Evolutionary conservation across 2,329 filamentous ascomycete species (phyloP).

Genomic region (Coniochaeta ligniaria): DNA sequence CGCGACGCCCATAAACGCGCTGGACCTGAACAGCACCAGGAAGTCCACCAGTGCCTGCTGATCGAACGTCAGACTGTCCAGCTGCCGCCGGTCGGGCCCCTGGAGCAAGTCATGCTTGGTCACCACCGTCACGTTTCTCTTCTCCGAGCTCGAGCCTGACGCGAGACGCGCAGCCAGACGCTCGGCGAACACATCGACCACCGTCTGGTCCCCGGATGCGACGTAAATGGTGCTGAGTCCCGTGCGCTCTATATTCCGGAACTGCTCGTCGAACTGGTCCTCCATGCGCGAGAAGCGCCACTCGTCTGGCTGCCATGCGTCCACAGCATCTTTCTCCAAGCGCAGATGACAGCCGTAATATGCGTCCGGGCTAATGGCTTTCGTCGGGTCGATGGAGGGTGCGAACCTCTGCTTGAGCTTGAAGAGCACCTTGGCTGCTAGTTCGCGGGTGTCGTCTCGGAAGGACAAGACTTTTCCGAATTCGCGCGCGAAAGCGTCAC

Average conservation of each 20-base stretch:
- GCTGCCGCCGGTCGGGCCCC: constrained; percentile 9
- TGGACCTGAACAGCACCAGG: constrained; percentile 22
- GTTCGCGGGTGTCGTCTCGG: constrained; percentile 19
- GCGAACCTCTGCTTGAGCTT: constrained; percentile 12
- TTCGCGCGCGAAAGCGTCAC: constrained; percentile 21
- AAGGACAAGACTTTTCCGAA: constrained; percentile 26
- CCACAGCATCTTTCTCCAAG: constrained; percentile 21
- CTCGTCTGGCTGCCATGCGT: constrained; percentile 20
- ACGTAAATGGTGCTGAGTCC: constrained; percentile 20
- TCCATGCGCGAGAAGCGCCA: constrained; percentile 22
- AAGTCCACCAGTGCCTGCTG: constrained; percentile 26
- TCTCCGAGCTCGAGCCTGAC: background rate
- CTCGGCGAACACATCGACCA: constrained; percentile 17
- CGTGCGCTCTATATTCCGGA: constrained; percentile 14
- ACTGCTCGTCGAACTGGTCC: constrained; percentile 23
- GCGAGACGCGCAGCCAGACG: constrained; percentile 7
- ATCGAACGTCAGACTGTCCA: constrained; percentile 21
- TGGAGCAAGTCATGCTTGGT: constrained; percentile 22
- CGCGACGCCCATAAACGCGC: constrained; percentile 24
- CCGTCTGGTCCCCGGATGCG: constrained; percentile 19
- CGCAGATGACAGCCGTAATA: constrained; percentile 24
- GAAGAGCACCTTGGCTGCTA: constrained; percentile 19
- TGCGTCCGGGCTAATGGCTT: constrained; percentile 14
- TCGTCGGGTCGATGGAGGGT: constrained; percentile 15
- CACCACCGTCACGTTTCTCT: constrained; percentile 17